A percentile compares a stretch with the other conserved stretches of the same genome.
Evolutionary conservation across 2,329 filamentous ascomycete species (phyloP).

Genomic region (Thyridium curvatum): DNA sequence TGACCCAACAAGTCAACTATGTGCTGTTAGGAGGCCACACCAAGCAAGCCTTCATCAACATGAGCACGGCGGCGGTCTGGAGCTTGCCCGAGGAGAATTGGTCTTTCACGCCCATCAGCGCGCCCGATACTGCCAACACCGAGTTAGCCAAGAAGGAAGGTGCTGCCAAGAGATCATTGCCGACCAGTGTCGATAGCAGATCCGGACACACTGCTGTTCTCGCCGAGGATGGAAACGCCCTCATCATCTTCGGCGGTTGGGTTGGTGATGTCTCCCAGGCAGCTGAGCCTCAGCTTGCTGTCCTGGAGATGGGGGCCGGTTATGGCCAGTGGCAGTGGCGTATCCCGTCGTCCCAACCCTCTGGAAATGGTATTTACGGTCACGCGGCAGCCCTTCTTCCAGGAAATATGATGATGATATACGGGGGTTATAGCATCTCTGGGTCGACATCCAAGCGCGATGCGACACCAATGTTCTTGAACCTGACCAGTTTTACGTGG

Average conservation of each 20-base stretch:
- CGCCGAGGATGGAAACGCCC: constrained; percentile 67
- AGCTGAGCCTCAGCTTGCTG: constrained; percentile 73
- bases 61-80: constrained; percentile 85
- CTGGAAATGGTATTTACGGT: constrained; percentile 47
- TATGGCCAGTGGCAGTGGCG: constrained; percentile 73
- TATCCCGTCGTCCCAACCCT: constrained; percentile 47
- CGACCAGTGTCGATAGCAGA: constrained; percentile 59
- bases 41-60: constrained; percentile 79
- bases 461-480: constrained; percentile 39
- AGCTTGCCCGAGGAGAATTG: constrained; percentile 80
- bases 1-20: constrained; percentile 70
- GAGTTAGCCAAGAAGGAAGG: constrained; percentile 44
- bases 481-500: constrained; percentile 53
- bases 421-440: constrained; percentile 52
- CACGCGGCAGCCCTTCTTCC: constrained; percentile 58
- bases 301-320: constrained; percentile 68
- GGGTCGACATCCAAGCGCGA: constrained; percentile 16
- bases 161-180: constrained; percentile 3
- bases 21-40: constrained; percentile 85
- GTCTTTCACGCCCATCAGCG: constrained; percentile 68
- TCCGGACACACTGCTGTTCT: constrained; percentile 86
- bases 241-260: constrained; percentile 86
- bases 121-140: constrained; percentile 34
- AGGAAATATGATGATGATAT: constrained; percentile 63
- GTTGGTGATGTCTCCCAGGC: constrained; percentile 72